Base-by-base conservation (phyloP, 768 basidiomycete species). In the Candolleomyces efflorescens region DNA sequence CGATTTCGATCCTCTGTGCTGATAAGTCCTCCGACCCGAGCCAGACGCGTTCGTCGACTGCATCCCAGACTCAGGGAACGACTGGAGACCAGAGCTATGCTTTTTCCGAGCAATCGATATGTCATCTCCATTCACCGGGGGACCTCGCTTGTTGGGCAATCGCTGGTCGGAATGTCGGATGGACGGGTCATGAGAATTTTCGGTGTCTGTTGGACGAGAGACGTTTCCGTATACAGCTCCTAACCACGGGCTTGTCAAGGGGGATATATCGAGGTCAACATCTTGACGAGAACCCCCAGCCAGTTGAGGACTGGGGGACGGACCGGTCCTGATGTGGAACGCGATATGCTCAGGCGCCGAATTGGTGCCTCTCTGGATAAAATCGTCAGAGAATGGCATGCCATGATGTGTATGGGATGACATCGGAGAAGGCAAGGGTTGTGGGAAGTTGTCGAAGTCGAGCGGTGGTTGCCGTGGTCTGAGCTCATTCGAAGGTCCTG, bases 191-290 rank as follows among this genome's bases (percentile, higher is more conserved):
- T 52, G 45, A 56, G 26, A 27, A 3, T 56, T 22, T 15, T 41
- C n/a, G 46, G 9, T 6, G 18, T 56, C 37, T 17, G 18, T 58
- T 17, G 20, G 10, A 18, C 17, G 43, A 32, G 52, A n/a, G 13
- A 22, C 41, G 17, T 23, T 24, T 23, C 37, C 49, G n/a, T 18
- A 38, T 53, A 81, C 77, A 4, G 89, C 81, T 3, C 84, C 87
- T 0, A 92, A 77, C 88, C 90, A 91, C 1, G 90, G 90, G 62
- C 89, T 91, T 0, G 89, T 89, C 20, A 92, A 73, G 0, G 90
- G 90, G 0, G 89, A 90, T 49, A 92, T 83, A 59, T 92, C 87
- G 58, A 86, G 78, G 58, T 87, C 89, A 24, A 88, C 69, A 55
- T 89, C 84, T 20, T 79, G 75, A 60, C 60, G 17, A 78, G 78